These are phyloP conservation scores for Fusarium sp. DNA, from an alignment of 2,329 filamentous ascomycete species.

Conservation along the genomic window DNA sequence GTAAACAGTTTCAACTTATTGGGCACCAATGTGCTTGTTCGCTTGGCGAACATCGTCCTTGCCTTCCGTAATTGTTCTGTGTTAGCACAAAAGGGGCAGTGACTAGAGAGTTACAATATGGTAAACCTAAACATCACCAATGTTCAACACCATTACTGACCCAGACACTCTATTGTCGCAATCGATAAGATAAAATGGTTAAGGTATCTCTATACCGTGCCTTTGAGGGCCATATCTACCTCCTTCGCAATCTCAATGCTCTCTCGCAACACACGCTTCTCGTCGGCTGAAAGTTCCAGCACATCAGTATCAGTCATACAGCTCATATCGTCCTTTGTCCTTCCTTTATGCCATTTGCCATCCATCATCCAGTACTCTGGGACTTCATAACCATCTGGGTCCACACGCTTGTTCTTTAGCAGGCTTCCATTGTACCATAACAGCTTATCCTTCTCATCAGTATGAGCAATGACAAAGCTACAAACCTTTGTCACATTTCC, in stretches of 20 bases:
- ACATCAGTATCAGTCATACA: conserved; percentile 45
- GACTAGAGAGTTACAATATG: not conserved
- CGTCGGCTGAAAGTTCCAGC: not conserved
- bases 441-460: conserved; percentile 48
- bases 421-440: conserved; percentile 56
- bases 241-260: conserved; percentile 18
- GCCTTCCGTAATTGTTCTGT: no score
- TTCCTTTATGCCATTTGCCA: conserved; percentile 48
- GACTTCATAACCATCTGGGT: conserved; percentile 43
- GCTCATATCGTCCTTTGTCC: conserved; percentile 46
- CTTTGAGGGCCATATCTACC: conserved; percentile 7
- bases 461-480: conserved; percentile 53
- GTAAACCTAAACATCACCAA: rapidly evolving
- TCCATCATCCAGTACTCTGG: conserved; percentile 53
- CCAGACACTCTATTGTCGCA: not conserved
- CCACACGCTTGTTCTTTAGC: conserved; percentile 49
- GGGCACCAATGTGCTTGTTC: not conserved
- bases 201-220: not conserved
- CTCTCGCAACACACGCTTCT: not conserved
- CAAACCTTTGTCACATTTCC: conserved; percentile 41
- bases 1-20: not conserved
- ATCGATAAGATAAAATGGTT: no score
- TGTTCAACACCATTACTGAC: rapidly evolving
- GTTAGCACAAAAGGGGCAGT: no score
- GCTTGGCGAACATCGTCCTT: not conserved